Evolutionary conservation across 257 asterid species (phyloP).

Genomic region (Lycium ferocissimum): DNA sequence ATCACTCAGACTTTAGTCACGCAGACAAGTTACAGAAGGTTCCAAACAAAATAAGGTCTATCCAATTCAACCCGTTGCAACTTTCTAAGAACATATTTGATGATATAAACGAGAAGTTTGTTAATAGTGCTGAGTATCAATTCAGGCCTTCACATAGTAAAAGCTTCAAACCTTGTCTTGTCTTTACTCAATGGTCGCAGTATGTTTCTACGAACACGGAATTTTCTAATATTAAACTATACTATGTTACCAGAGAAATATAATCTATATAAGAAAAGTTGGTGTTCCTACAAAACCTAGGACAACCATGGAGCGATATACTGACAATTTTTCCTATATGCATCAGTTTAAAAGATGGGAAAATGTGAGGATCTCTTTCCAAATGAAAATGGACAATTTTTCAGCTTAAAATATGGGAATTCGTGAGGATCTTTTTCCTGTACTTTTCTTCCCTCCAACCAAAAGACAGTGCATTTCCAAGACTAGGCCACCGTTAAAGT

Average conservation of each 20-base stretch:
- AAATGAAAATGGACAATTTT: background rate
- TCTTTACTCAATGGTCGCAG: background rate
- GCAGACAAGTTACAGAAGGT: slow-evolving; percentile 12
- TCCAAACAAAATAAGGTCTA: background rate
- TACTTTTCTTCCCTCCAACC: slow-evolving; percentile 2
- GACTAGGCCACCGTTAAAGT: background rate
- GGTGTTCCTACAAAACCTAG: background rate
- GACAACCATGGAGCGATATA: background rate
- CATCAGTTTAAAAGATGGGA: background rate
- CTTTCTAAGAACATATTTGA: background rate
- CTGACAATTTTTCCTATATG: background rate
- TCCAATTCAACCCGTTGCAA: background rate
- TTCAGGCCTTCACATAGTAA: slow-evolving; percentile 5
- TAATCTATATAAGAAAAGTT: slow-evolving; percentile 1
- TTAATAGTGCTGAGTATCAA: background rate
- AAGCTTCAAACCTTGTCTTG: background rate
- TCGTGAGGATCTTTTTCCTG: background rate
- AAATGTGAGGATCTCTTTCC: slow-evolving; percentile 11
- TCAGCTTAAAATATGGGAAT: background rate
- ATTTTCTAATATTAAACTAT: background rate
- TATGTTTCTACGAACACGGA: background rate
- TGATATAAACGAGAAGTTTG: slow-evolving; percentile 18
- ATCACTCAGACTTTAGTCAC: background rate
- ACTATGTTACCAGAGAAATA: background rate
- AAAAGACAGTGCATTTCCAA: slow-evolving; percentile 11